phyloP scores from a whole-genome alignment of 1,139 yeast species.

The Casaregolazyma suthepensis region DNA sequence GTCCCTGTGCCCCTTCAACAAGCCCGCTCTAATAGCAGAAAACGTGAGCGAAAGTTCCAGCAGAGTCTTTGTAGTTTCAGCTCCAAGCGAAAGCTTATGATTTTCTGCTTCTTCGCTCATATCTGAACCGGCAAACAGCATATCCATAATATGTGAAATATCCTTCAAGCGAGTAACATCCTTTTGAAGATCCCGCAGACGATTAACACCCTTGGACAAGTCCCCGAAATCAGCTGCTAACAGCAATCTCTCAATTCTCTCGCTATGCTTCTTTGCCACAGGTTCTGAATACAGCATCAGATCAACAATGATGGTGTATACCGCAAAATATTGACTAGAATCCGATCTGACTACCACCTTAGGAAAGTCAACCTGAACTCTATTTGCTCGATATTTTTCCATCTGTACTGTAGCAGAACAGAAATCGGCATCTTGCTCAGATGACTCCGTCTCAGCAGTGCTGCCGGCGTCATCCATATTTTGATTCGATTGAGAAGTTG shows the following conservation, averaged over 20 bases:
- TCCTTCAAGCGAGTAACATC: slow-evolving; percentile 45
- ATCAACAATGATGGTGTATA: slow-evolving; percentile 59
- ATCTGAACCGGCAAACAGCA: slow-evolving; percentile 9
- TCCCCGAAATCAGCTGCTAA: slow-evolving; percentile 66
- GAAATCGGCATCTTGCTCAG: slow-evolving; percentile 14
- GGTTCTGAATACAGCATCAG: slow-evolving; percentile 64
- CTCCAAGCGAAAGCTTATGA: slow-evolving; percentile 38
- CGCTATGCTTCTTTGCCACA: slow-evolving; percentile 48
- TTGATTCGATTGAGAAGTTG: not conserved
- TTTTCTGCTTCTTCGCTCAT: slow-evolving; percentile 30
- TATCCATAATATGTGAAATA: slow-evolving; percentile 30
- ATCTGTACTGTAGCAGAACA: slow-evolving; percentile 27
- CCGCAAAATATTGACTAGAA: slow-evolving; percentile 63
- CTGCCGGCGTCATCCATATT: not conserved
- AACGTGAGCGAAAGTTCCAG: slow-evolving; percentile 60
- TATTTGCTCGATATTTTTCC: slow-evolving; percentile 36
- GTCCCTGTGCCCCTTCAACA: slow-evolving; percentile 34
- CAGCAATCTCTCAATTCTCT: slow-evolving; percentile 58
- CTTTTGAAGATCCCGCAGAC: slow-evolving; percentile 51
- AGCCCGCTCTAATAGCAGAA: slow-evolving; percentile 56
- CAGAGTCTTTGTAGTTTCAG: slow-evolving; percentile 51
- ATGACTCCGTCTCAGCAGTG: slow-evolving; percentile 1
- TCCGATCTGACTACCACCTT: slow-evolving; percentile 65
- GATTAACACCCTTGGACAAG: slow-evolving; percentile 46
- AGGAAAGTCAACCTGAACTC: slow-evolving; percentile 58